Evolutionary conservation across 2,329 filamentous ascomycete species (phyloP).

Genomic region (Stagonosporopsis vannaccii): DNA sequence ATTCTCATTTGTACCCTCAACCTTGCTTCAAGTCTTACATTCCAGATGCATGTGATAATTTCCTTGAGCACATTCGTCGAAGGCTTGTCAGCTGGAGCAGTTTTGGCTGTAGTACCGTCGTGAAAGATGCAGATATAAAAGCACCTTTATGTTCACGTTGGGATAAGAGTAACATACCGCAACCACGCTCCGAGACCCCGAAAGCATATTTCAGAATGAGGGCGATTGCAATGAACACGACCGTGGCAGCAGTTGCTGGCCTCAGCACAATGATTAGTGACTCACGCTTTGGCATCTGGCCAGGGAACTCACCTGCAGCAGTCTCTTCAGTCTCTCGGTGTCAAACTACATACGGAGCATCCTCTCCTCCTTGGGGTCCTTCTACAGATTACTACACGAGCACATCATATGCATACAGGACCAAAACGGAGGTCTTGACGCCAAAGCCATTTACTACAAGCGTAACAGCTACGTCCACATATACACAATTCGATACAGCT

Average conservation of each 20-base stretch:
- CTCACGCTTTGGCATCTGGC: background rate
- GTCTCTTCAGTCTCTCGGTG: slow-evolving; percentile 13
- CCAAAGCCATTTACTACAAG: slow-evolving; percentile 17
- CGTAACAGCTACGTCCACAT: slow-evolving; percentile 12
- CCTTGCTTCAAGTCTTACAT: slow-evolving; percentile 18
- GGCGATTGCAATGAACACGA: slow-evolving; percentile 8
- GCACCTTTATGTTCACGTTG: background rate
- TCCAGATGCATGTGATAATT: background rate
- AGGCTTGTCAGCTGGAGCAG: background rate
- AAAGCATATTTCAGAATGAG: slow-evolving; percentile 1
- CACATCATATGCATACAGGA: slow-evolving; percentile 14
- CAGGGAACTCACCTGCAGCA: background rate
- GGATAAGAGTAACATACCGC: background rate
- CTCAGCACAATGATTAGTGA: background rate
- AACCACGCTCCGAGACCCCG: background rate
- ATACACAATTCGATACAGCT: slow-evolving; percentile 9
- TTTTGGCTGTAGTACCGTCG: background rate
- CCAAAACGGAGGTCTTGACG: slow-evolving; percentile 13
- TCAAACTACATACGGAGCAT: slow-evolving; percentile 8
- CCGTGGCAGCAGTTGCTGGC: slow-evolving; percentile 4
- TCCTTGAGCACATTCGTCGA: background rate
- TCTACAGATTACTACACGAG: slow-evolving; percentile 14
- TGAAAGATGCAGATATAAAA: background rate
- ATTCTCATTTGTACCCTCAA: background rate
- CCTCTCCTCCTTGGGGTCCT: slow-evolving; percentile 10